Percentiles rank a stretch among this genome's conserved stretches.
These are phyloP conservation scores for Mucor lusitanicus DNA, from an alignment of 371 early-diverging fungal genomes.

Conservation along the genomic window DNA sequence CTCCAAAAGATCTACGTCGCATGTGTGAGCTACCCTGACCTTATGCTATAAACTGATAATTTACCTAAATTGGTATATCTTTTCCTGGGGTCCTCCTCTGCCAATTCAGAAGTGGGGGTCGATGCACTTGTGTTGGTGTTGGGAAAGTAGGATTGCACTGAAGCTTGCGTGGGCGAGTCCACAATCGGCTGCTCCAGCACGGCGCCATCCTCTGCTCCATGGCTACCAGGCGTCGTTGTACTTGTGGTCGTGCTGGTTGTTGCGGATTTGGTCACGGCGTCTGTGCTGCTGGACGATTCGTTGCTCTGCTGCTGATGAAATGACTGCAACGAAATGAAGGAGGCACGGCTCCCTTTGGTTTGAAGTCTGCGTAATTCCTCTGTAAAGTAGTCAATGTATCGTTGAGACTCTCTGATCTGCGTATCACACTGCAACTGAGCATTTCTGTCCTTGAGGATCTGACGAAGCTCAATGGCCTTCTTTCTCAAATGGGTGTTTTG, in stretches of 20 bases:
- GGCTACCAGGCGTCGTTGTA: not conserved
- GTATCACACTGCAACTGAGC: constrained; percentile 76
- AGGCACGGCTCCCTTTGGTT: constrained; percentile 22
- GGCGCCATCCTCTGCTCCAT: not conserved
- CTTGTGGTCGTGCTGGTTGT: not conserved
- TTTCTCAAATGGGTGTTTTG: constrained; percentile 64
- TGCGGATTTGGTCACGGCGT: not conserved
- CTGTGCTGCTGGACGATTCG: not conserved
- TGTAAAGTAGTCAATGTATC: constrained; percentile 78
- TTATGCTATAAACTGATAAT: not conserved
- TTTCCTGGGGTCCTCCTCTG: constrained; percentile 21
- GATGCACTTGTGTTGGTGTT: not conserved
- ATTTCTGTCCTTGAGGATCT: constrained; percentile 61
- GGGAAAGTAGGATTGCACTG: constrained; percentile 3
- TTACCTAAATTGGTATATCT: constrained; percentile 52
- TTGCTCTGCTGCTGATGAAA: not conserved
- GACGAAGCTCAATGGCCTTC: constrained; percentile 70
- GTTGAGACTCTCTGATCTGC: constrained; percentile 74
- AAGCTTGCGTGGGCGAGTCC: constrained; percentile 8
- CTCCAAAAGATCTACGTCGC: constrained; percentile 61
- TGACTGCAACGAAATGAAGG: constrained; percentile 10
- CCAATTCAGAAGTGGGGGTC: not conserved
- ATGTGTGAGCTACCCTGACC: not conserved
- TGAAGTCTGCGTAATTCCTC: constrained; percentile 55
- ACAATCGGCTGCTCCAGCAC: not conserved